Percentiles rank a stretch among this genome's conserved stretches.
These are phyloP conservation scores for Colletotrichum eleusines DNA, from an alignment of 2,329 filamentous ascomycete species.

Conservation along the genomic window DNA sequence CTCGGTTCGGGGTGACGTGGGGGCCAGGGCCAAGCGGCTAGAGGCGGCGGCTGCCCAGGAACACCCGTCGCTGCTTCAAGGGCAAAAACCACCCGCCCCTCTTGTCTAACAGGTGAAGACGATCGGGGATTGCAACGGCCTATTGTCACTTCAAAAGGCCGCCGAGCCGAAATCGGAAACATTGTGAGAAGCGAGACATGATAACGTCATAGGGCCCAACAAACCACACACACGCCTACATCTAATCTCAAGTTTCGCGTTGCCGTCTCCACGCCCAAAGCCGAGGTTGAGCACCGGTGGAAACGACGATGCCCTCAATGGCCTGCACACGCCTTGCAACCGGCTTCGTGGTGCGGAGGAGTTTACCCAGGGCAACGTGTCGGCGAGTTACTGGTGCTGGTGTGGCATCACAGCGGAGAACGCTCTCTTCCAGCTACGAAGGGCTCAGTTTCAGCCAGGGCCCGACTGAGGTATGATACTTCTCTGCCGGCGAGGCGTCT, in stretches of 20 bases:
- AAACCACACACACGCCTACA: neutral
- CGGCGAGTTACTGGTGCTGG: too few species aligned
- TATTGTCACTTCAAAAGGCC: neutral
- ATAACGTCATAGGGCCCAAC: neutral
- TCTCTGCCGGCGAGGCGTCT: neutral
- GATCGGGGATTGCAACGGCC: neutral
- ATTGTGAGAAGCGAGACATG: slow-evolving; percentile 1
- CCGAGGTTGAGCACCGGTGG: slow-evolving; percentile 1
- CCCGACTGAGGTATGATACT: slow-evolving; percentile 14
- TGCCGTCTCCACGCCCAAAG: neutral
- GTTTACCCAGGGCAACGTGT: neutral
- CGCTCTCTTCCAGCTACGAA: neutral
- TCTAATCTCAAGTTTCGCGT: neutral
- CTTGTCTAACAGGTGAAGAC: neutral
- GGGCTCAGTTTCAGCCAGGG: slow-evolving; percentile 29
- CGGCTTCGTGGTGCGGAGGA: neutral
- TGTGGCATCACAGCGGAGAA: slow-evolving; percentile 2
- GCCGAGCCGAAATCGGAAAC: neutral
- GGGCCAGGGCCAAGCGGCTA: slow-evolving; percentile 12
- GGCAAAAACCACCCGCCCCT: neutral
- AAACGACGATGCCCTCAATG: neutral
- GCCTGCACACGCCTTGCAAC: neutral
- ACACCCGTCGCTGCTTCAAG: neutral
- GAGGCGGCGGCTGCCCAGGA: slow-evolving; percentile 1
- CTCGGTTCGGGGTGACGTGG: neutral